A percentile compares a stretch with the other conserved stretches of the same genome.
These are phyloP conservation scores for Obelidium mucronatum DNA, from an alignment of 192 early-diverging fungal genomes.

Conservation along the genomic window DNA sequence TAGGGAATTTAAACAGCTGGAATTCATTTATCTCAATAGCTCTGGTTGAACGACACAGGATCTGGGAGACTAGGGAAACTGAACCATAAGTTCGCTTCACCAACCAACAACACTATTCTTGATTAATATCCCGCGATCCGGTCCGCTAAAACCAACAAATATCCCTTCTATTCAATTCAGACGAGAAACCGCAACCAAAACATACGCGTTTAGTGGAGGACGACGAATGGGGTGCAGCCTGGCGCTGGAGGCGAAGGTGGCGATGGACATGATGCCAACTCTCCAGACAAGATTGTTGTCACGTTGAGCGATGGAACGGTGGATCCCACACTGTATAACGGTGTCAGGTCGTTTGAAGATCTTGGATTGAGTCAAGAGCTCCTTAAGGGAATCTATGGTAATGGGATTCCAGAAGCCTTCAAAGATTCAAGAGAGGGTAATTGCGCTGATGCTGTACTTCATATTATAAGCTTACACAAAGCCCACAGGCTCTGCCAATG, in stretches of 20 bases:
- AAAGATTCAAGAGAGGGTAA: slow-evolving; percentile 85
- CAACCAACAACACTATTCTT: neutral
- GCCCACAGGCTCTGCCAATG: slow-evolving; percentile 78
- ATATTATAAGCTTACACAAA: neutral
- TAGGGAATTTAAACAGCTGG: neutral
- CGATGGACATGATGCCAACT: neutral
- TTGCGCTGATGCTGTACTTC: neutral
- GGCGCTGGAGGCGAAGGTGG: slow-evolving; percentile 10
- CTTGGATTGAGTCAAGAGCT: slow-evolving; percentile 70
- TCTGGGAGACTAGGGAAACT: neutral
- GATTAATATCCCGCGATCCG: too few species aligned
- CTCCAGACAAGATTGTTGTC: slow-evolving; percentile 62
- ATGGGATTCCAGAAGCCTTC: slow-evolving; percentile 94
- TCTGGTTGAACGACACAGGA: neutral
- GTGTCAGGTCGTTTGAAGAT: slow-evolving; percentile 70
- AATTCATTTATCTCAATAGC: neutral
- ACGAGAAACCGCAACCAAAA: slow-evolving; percentile 1
- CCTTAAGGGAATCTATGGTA: slow-evolving; percentile 90
- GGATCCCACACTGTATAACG: slow-evolving; percentile 81
- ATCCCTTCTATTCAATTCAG: neutral
- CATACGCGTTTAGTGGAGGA: slow-evolving; percentile 35
- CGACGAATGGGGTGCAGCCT: neutral
- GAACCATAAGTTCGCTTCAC: neutral
- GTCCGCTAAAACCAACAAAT: neutral
- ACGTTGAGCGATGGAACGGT: slow-evolving; percentile 69